Evolutionary conservation across 2,329 filamentous ascomycete species (phyloP).

Genomic region (Aspergillus puulaauensis): DNA sequence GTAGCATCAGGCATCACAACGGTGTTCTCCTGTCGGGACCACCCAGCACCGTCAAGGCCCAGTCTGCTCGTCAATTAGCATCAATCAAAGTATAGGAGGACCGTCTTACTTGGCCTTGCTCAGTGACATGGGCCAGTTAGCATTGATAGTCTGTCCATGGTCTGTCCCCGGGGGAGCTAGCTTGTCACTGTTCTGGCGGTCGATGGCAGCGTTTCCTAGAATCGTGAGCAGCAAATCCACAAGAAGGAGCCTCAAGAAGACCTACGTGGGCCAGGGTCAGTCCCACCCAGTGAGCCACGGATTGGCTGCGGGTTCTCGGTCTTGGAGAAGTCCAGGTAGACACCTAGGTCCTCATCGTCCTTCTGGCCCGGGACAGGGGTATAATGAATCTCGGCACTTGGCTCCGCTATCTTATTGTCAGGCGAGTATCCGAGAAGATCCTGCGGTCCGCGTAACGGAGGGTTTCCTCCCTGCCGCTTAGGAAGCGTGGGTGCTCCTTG

Average conservation of each 20-base stretch:
- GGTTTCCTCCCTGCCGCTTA: constrained; percentile 14
- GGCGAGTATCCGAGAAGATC: constrained; percentile 42
- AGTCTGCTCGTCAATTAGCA: constrained; percentile 22
- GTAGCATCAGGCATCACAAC: constrained; percentile 51
- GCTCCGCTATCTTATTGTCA: constrained; percentile 33
- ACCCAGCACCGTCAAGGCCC: constrained; percentile 51
- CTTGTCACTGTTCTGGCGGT: constrained; percentile 56
- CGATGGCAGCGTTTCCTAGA: constrained; percentile 49
- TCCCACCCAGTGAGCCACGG: constrained; percentile 50
- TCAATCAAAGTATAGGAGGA: neutral
- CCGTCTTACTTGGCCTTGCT: constrained; percentile 44
- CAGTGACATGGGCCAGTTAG: constrained; percentile 55
- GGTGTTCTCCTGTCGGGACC: constrained; percentile 56
- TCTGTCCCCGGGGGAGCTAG: constrained; percentile 57
- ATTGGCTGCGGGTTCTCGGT: constrained; percentile 57
- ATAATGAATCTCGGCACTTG: constrained; percentile 40
- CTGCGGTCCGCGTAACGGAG: constrained; percentile 28
- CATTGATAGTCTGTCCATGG: constrained; percentile 40
- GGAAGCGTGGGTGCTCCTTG: constrained; percentile 16
- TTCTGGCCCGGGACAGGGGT: constrained; percentile 53
- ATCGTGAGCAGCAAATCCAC: neutral
- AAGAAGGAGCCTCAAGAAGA: neutral
- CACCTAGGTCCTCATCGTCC: constrained; percentile 50
- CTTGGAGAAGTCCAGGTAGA: constrained; percentile 55
- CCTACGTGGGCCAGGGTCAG: constrained; percentile 54